A percentile compares a stretch with the other conserved stretches of the same genome.
These are phyloP conservation scores for Emericellopsis atlantica DNA, from an alignment of 2,329 filamentous ascomycete species.

Conservation along the genomic window DNA sequence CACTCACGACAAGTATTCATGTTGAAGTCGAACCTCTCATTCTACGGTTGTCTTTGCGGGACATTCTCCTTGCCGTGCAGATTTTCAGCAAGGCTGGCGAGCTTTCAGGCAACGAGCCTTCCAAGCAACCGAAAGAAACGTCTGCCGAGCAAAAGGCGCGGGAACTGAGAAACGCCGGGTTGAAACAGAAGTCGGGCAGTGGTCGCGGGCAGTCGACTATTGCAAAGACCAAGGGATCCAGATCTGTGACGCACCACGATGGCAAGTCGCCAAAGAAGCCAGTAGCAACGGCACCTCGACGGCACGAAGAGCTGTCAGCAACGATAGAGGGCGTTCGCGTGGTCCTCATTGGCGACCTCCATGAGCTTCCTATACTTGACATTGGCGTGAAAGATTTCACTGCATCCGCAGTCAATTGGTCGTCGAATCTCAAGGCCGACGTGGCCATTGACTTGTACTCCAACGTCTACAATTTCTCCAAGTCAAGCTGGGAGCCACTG, in stretches of 20 bases:
- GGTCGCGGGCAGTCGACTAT: slow-evolving; percentile 41
- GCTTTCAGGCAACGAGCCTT: slow-evolving; percentile 53
- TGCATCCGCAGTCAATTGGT: slow-evolving; percentile 82
- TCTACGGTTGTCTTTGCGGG: slow-evolving; percentile 76
- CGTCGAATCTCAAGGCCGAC: slow-evolving; percentile 72
- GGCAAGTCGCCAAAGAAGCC: slow-evolving; percentile 5
- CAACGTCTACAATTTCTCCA: slow-evolving; percentile 98
- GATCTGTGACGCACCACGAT: slow-evolving; percentile 18
- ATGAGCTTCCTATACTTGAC: slow-evolving; percentile 91
- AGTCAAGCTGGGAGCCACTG: slow-evolving; percentile 94
- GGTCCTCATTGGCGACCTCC: slow-evolving; percentile 87
- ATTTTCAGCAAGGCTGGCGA: slow-evolving; percentile 87
- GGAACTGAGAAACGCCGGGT: slow-evolving; percentile 33
- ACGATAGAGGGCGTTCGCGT: slow-evolving; percentile 80
- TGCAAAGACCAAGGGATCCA: slow-evolving; percentile 25
- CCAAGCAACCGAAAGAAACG: slow-evolving; percentile 17
- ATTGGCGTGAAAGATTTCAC: slow-evolving; percentile 86
- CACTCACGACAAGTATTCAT: slow-evolving; percentile 63
- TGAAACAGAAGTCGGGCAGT: slow-evolving; percentile 45
- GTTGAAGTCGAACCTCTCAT: slow-evolving; percentile 86
- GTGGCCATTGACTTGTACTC: slow-evolving; percentile 87
- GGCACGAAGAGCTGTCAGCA: slow-evolving; percentile 69
- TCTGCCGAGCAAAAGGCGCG: slow-evolving; percentile 40
- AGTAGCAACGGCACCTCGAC: slow-evolving; percentile 4
- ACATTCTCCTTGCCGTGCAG: slow-evolving; percentile 88